These are phyloP conservation scores for Orbilia oligospora DNA, from an alignment of 2,329 filamentous ascomycete genomes.

Conservation along the genomic window DNA sequence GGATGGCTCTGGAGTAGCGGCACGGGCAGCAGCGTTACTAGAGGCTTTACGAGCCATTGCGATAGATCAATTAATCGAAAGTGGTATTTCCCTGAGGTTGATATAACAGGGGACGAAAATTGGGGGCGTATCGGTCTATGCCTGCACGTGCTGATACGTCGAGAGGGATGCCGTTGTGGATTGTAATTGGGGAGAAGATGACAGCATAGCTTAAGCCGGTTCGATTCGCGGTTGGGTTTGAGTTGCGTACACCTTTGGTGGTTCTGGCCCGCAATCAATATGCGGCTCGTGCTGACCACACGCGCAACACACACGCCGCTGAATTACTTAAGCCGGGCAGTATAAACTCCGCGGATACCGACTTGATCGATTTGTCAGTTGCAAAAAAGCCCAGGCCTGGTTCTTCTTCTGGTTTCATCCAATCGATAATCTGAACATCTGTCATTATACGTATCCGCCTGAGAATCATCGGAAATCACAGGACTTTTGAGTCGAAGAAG, in stretches of 20 bases:
- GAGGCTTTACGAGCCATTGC: constrained; percentile 58
- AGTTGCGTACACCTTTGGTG: constrained; percentile 33
- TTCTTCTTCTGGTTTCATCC: not conserved
- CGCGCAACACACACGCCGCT: constrained; percentile 48
- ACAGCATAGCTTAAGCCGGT: constrained; percentile 56
- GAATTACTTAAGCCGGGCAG: constrained; percentile 43
- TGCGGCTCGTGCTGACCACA: constrained; percentile 30
- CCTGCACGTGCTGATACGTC: constrained; percentile 18
- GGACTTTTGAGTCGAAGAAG: not conserved
- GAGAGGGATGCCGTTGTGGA: constrained; percentile 37
- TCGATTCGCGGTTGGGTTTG: constrained; percentile 35
- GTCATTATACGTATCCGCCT: not conserved
- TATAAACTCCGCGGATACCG: constrained; percentile 16
- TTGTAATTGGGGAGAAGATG: constrained; percentile 51
- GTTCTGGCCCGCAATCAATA: not conserved
- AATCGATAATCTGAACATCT: constrained; percentile 5
- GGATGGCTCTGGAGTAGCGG: constrained; percentile 52
- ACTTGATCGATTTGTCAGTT: constrained; percentile 31
- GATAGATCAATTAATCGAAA: constrained; percentile 12
- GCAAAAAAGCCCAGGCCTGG: too few species aligned
- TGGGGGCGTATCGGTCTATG: constrained; percentile 14
- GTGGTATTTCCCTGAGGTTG: not conserved
- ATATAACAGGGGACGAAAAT: not conserved
- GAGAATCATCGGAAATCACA: not conserved
- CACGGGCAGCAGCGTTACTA: constrained; percentile 24